Conservation (phyloP, 192 early-diverging fungal genomes). For the Kappamyces sp. region DNA sequence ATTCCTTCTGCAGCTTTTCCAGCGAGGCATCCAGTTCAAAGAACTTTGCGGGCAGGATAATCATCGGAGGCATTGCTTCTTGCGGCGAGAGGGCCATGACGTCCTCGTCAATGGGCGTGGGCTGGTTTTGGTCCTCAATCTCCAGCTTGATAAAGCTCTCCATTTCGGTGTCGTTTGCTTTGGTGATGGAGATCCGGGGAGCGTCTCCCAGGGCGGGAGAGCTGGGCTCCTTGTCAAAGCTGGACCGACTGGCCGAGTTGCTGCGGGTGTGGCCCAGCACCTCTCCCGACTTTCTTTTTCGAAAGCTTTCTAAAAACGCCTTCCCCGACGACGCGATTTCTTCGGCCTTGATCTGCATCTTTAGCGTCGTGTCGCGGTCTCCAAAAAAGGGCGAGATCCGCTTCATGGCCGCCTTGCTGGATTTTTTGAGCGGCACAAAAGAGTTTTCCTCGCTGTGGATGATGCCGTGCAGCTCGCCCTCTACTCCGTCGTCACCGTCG, state of each 20-base stretch:
- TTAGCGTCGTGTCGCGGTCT: too few species aligned
- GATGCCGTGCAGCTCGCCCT: slow-evolving; percentile 20
- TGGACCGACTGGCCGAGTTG: too few species aligned
- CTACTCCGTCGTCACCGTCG: slow-evolving; percentile 18
- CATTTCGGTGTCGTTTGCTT: not conserved
- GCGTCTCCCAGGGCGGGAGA: too few species aligned
- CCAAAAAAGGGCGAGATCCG: slow-evolving; percentile 1
- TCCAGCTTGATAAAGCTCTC: slow-evolving; percentile 11
- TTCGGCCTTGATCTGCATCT: slow-evolving; percentile 10
- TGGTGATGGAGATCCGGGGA: too few species aligned
- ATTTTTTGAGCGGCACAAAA: not conserved
- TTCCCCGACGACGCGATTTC: too few species aligned
- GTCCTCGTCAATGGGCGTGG: slow-evolving; percentile 15
- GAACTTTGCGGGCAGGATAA: slow-evolving; percentile 12
- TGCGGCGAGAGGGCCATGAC: not conserved
- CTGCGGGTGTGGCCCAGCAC: too few species aligned
- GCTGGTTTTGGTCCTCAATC: slow-evolving; percentile 7
- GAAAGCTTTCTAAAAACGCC: too few species aligned
- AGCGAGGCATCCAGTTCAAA: slow-evolving; percentile 21
- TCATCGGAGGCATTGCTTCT: slow-evolving; percentile 12
- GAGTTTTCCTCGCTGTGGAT: slow-evolving; percentile 14
- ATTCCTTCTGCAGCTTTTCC: slow-evolving; percentile 16
- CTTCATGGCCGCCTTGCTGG: slow-evolving; percentile 14
- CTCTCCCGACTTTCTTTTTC: too few species aligned
- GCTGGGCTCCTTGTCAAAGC: too few species aligned